Evolutionary conservation across 768 basidiomycete species (phyloP).

Genomic region (Macrocybe gigantea): DNA sequence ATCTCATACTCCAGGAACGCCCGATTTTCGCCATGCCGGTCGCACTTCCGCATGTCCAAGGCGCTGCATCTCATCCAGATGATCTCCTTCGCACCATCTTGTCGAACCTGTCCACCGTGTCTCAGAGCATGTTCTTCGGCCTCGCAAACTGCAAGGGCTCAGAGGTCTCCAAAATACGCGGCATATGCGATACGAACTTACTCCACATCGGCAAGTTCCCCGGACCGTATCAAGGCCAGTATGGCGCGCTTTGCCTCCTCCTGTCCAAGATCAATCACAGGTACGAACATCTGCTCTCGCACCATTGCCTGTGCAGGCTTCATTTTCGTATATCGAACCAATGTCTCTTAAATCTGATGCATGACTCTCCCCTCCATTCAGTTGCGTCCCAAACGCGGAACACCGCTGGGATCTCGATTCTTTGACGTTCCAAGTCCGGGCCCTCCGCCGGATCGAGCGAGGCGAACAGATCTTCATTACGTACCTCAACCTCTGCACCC

Average conservation of each 20-base stretch:
- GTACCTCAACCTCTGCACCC: slow-evolving; percentile 3
- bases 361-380: neutral
- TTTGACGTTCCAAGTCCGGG: slow-evolving; percentile 3
- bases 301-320: too few relatives aligned
- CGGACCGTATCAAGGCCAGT: slow-evolving; percentile 5
- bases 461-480: slow-evolving; percentile 13
- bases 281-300: slow-evolving; percentile 1
- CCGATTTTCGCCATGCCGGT: slow-evolving; percentile 4
- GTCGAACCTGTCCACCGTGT: neutral
- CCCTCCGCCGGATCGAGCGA: slow-evolving; percentile 10
- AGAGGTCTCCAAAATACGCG: neutral
- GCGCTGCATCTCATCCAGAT: neutral
- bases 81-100: neutral
- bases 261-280: slow-evolving; percentile 12
- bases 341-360: neutral
- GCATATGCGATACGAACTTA: slow-evolving; percentile 10
- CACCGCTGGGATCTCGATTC: slow-evolving; percentile 8
- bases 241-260: neutral
- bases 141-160: slow-evolving; percentile 10
- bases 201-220: slow-evolving; percentile 8
- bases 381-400: slow-evolving; percentile 10
- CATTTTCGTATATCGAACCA: too few relatives aligned
- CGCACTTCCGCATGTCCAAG: neutral
- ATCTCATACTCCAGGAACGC: slow-evolving; percentile 6
- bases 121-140: neutral